Evolutionary conservation across 2,329 filamentous ascomycete genomes (phyloP), one percentile per base, ranked within the genome.

Genomic region (Penicillium oxalicum): DNA sequence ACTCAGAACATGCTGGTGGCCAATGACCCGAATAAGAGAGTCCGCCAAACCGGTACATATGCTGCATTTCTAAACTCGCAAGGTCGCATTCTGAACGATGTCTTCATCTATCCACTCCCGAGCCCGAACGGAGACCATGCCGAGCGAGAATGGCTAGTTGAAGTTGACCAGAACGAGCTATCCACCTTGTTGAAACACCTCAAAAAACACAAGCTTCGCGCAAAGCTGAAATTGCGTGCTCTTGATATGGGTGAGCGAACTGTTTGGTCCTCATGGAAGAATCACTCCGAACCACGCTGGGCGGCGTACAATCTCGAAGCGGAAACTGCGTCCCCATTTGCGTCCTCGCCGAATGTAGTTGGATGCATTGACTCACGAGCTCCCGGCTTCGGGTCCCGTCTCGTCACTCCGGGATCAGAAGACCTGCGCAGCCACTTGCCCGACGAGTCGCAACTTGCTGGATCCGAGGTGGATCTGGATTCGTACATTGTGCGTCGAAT

Each of bases 81-180:
- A 51, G 93, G 93, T 37, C 81, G 91, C 49, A 79, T 98, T 8
- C 74, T 96, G 38, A 81, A 91, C 72, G 93, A 98, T 71, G 86
- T 90, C 45, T 95, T 97, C 68, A 77, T 98, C 41, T 96, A 95
- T 74, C 85, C 83, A 0, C 56, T 67, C 72, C 80, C 54, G 62
- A 70, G 40, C 62, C 48, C 60, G 45, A 47, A 60, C 18, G 59
- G 52, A 41, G 55, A 51, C 32, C 54, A 53, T 9, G 60, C 53
- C 39, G 70, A 61, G 48, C 62, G 62, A 4, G 71, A 77, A 28
- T 91, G 87, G 75, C 70, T 95, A 50, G 77, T 98, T 51, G 93
- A 98, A 64, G 86, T 91, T 9, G 91, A 95, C 68, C 81, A 80
- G 4, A 72, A 71, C 4, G 80, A 90, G 61, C 80, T 81, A 0